Percentiles rank a stretch among this genome's conserved stretches.
phyloP scores from a whole-genome alignment of 2,329 filamentous ascomycete genomes.

The Cephalotrichum gorgonifer region DNA sequence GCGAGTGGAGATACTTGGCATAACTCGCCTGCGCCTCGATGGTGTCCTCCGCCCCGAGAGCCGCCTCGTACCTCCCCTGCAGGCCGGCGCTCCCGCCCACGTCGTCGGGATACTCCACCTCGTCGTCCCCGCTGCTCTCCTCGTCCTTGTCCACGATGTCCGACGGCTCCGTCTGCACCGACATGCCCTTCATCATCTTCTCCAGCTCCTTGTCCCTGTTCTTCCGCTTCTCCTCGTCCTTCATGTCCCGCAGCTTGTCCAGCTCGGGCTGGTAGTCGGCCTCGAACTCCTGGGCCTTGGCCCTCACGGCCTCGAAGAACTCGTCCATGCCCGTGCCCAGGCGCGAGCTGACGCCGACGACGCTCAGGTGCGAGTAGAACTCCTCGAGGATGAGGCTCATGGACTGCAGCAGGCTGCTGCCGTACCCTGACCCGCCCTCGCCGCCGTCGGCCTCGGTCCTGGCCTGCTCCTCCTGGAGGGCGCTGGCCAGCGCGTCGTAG shows the following conservation, averaged over 20 bases:
- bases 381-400: conserved; percentile 98
- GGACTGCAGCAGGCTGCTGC: conserved; percentile 89
- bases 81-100: conserved; percentile 55
- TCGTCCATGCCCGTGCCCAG: conserved; percentile 85
- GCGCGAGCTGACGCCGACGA: conserved; percentile 90
- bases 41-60: conserved; percentile 48
- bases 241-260: conserved; percentile 63
- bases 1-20: conserved; percentile 46
- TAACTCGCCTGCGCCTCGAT: conserved; percentile 48
- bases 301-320: conserved; percentile 81
- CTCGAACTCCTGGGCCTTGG: conserved; percentile 82
- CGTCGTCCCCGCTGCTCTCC: conserved; percentile 44
- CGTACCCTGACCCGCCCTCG: conserved; percentile 78
- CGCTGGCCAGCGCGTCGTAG: conserved; percentile 89
- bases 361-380: conserved; percentile 88
- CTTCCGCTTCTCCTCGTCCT: conserved; percentile 64
- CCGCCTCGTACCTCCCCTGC: conserved; percentile 66
- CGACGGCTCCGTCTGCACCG: conserved; percentile 22
- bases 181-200: conserved; percentile 92
- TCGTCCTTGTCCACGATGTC: conserved; percentile 22
- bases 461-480: conserved; percentile 70
- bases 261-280: conserved; percentile 87
- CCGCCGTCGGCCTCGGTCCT: conserved; percentile 64
- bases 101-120: conserved; percentile 48
- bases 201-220: conserved; percentile 72